Conservation (phyloP, 441 rosid species). For the Erodium chrysanthum region DNA sequence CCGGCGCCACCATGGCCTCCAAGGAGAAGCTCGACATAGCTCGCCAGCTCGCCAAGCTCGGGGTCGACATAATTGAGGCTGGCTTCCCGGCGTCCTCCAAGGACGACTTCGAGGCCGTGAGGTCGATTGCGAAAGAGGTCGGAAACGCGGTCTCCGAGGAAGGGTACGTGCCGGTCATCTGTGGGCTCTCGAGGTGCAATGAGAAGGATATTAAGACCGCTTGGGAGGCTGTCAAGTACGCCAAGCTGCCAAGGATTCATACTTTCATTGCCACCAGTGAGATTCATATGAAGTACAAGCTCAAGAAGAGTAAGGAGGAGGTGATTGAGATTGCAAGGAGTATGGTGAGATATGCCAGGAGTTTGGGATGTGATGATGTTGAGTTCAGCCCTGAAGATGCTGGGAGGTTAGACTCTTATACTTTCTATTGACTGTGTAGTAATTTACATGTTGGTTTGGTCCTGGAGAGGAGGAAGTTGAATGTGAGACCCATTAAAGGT, state of each 20-base stretch:
- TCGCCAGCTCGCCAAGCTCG: conserved; percentile 66
- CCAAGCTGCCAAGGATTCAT: conserved; percentile 71
- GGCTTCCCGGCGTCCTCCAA: conserved; percentile 81
- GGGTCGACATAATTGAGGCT: conserved; percentile 83
- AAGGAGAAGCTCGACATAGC: conserved; percentile 78
- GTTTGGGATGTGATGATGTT: conserved; percentile 73
- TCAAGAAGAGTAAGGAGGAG: conserved; percentile 62
- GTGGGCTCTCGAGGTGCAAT: conserved; percentile 77
- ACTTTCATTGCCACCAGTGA: conserved; percentile 75
- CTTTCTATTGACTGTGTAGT: not conserved
- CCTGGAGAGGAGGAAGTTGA: not conserved
- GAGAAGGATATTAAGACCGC: conserved; percentile 65
- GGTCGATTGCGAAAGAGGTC: conserved; percentile 49
- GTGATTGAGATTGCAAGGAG: conserved; percentile 59
- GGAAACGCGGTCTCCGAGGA: conserved; percentile 48
- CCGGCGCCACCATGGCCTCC: conserved; percentile 76
- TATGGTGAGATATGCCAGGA: conserved; percentile 57
- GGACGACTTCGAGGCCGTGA: conserved; percentile 79
- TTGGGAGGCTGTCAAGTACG: conserved; percentile 82
- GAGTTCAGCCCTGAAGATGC: conserved; percentile 93
- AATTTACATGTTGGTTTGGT: not conserved
- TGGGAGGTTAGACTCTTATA: conserved; percentile 44
- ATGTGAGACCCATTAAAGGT: not conserved
- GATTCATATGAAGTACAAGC: conserved; percentile 72
- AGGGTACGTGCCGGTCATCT: conserved; percentile 78